Conservation (phyloP, 2,329 filamentous ascomycete genomes). For the Fusarium transvaalense region DNA sequence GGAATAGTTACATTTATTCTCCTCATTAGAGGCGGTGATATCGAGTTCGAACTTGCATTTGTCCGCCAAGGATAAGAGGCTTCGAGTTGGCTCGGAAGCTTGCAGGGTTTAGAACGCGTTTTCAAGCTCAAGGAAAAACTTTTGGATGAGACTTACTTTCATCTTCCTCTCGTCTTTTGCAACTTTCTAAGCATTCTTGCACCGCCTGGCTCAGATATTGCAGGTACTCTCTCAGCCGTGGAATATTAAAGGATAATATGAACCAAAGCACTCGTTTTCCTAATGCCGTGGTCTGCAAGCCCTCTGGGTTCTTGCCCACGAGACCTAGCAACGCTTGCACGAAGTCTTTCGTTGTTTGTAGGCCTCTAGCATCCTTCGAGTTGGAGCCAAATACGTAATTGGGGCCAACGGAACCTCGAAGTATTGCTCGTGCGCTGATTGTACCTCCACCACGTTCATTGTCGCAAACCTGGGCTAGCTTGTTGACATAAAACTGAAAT, state of each 20-base stretch:
- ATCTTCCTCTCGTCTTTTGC: not conserved
- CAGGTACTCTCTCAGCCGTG: not conserved
- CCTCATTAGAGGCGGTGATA: not conserved
- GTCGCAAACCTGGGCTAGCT: conserved; percentile 16
- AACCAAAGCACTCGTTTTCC: conserved; percentile 23
- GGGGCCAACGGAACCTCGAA: not conserved
- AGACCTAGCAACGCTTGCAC: not conserved
- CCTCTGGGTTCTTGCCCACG: conserved; percentile 16
- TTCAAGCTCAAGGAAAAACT: too few species aligned
- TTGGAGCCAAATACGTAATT: conserved; percentile 1
- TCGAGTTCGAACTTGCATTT: not conserved
- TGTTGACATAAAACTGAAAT: conserved; percentile 3
- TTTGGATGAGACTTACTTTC: not conserved
- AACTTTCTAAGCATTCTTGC: not conserved
- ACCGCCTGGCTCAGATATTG: not conserved
- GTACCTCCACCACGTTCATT: conserved; percentile 6
- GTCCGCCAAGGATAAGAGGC: not conserved
- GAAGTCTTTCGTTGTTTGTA: not conserved
- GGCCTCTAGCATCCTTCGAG: not conserved
- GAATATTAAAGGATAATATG: conserved; percentile 14
- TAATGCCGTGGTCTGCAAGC: not conserved
- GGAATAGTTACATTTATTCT: not conserved
- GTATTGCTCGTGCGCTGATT: conserved; percentile 6
- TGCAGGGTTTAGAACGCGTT: not conserved
- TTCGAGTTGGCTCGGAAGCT: not conserved